Conservation (phyloP, 352 stramenopile species). For the Albugo candida region DNA sequence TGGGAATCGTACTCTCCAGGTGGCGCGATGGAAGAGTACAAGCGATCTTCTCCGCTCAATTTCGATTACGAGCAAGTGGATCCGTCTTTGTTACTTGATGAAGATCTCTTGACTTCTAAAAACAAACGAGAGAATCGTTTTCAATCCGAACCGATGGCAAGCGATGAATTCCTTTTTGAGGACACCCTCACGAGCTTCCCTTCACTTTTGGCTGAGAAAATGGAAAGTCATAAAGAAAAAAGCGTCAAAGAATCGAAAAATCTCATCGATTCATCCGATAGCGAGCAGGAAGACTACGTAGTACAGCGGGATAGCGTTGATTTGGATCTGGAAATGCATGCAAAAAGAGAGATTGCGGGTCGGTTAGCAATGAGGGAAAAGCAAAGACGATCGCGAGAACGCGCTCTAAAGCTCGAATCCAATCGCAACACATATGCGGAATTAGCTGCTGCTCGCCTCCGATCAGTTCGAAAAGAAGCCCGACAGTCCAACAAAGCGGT, state of each 20-base stretch:
- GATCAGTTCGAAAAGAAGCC: constrained; percentile 37
- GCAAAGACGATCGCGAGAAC: constrained; percentile 27
- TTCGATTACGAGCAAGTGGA: neutral
- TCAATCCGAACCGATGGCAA: constrained; percentile 13
- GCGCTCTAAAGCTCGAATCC: constrained; percentile 44
- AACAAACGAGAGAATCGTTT: constrained; percentile 2
- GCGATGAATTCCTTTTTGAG: constrained; percentile 42
- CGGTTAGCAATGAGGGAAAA: constrained; percentile 22
- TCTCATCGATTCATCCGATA: constrained; percentile 7
- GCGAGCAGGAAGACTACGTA: constrained; percentile 25
- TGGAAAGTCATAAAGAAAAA: neutral
- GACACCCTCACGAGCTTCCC: constrained; percentile 8
- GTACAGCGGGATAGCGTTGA: constrained; percentile 12
- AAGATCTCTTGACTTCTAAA: constrained; percentile 1
- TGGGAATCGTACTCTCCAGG: neutral
- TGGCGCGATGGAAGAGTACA: too few species aligned
- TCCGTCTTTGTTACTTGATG: neutral
- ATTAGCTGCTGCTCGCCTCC: constrained; percentile 39
- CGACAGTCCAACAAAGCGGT: too few species aligned
- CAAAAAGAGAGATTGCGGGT: constrained; percentile 27
- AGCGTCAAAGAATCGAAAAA: neutral
- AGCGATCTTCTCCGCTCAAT: too few species aligned
- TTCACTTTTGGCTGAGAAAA: too few species aligned
- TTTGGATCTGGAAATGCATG: constrained; percentile 12
- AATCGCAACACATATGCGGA: constrained; percentile 53